Base-by-base conservation (phyloP, 331 rosid genomes). In the Telfairia occidentalis region DNA sequence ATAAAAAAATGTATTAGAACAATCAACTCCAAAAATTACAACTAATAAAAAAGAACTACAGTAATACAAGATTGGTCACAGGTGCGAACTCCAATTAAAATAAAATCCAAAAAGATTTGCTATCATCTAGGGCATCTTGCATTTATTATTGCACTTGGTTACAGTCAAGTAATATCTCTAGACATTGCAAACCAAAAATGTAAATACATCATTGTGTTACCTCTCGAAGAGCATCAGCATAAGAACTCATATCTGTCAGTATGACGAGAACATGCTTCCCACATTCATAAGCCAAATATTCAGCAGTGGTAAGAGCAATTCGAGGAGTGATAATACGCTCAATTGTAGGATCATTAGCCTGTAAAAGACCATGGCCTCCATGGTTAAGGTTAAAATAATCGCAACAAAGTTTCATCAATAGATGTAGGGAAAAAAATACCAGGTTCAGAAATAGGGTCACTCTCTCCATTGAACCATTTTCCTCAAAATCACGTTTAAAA, bases 141-240 rank as follows among this genome's bases (percentile, higher is more conserved):
- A 28, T 70, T 70, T 16, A 15, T 34, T 61, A 61, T 16, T 64
- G 49, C 2, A 32, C 32, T 24, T 3, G 37, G 37, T 58, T 60
- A 18, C 71, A 35, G 9, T 19, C n/a, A 1, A 65, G 72, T 37
- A 16, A 37, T 9, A 65, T 37, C 5, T 65, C 21, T 0, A 65
- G 45, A 35, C 3, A 65, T 35, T 23, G 32, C 16, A 65, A 37
- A 37, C 4, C 32, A n/a, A 15, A 26, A 32, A 11, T n/a, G 35
- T 57, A 21, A 28, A 28, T 35, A 18, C 46, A 43, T 58, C 52
- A 15, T 21, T 24, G 34, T n/a, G 32, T 84, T 87, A 95, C 99
- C 99, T 95, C 99, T 85, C 99, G 99, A 82, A 95, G 99, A 76
- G 99, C 97, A 83, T 95, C 99, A 3, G 99, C 99, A 82, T 95